Evolutionary conservation across 495 filamentous ascomycete species (phyloP).

Genomic region (Trichoderma orchidacearum): DNA sequence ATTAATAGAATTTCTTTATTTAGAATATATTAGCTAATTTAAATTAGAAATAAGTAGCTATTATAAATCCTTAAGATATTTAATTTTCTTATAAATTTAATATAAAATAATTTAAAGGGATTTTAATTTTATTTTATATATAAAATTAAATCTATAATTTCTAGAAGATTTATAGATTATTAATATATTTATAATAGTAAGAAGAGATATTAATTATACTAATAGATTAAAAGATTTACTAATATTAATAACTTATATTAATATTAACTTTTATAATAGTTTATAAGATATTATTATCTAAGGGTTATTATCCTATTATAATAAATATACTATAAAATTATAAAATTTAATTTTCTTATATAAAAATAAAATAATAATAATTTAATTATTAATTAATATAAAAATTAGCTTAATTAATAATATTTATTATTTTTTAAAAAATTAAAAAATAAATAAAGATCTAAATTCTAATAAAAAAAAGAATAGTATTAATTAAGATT

Average conservation of each 20-base stretch:
- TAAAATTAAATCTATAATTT: not conserved
- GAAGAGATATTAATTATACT: not conserved
- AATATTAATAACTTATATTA: not conserved
- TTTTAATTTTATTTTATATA: not conserved
- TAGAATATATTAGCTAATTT: not conserved
- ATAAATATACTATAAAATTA: too few relatives aligned
- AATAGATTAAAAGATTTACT: not conserved
- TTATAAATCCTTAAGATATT: not conserved
- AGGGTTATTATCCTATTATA: too few relatives aligned
- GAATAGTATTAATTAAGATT: not conserved
- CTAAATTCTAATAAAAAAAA: not conserved
- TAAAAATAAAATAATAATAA: not conserved
- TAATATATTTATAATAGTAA: not conserved
- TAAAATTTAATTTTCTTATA: not conserved
- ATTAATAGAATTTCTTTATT: not conserved
- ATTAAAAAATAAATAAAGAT: not conserved
- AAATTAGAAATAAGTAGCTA: not conserved
- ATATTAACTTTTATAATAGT: not conserved
- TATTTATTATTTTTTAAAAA: not conserved
- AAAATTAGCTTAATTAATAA: not conserved
- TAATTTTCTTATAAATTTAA: not conserved
- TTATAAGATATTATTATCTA: too few relatives aligned
- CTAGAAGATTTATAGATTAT: not conserved
- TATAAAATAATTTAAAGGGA: not conserved
- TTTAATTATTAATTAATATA: not conserved